phyloP scores from a whole-genome alignment of 306 rosid genomes.

The Glycine tomentella region DNA sequence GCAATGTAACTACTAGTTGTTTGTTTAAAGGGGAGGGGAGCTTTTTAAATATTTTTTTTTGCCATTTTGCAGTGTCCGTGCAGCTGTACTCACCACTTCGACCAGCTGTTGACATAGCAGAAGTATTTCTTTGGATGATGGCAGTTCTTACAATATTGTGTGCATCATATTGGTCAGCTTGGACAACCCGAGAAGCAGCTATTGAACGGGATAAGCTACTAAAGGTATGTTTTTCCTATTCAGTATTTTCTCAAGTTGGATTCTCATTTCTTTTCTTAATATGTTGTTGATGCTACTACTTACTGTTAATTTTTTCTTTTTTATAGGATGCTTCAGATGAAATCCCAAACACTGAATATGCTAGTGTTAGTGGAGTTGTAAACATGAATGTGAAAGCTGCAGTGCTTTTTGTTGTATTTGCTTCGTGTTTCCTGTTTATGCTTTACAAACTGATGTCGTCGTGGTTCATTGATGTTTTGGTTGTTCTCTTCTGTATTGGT shows the following conservation, averaged over 20 bases:
- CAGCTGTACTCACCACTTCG: constrained; percentile 88
- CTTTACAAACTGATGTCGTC: constrained; percentile 80
- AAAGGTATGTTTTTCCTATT: constrained; percentile 58
- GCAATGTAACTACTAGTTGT: background rate
- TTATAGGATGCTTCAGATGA: constrained; percentile 79
- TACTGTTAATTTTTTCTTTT: constrained; percentile 35
- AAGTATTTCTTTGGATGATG: constrained; percentile 96
- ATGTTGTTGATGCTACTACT: constrained; percentile 28
- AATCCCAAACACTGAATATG: constrained; percentile 49
- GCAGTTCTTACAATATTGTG: constrained; percentile 90
- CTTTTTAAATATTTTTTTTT: background rate
- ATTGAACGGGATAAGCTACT: constrained; percentile 73
- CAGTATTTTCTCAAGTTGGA: constrained; percentile 21
- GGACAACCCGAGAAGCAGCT: constrained; percentile 82
- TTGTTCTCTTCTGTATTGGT: constrained; percentile 94
- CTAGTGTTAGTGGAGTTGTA: constrained; percentile 62
- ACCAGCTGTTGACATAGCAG: constrained; percentile 88
- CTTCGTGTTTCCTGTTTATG: constrained; percentile 86
- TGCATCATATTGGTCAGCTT: constrained; percentile 98
- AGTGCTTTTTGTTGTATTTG: constrained; percentile 78
- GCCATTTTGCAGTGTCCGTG: constrained; percentile 77
- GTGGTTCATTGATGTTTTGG: constrained; percentile 88
- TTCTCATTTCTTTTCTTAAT: constrained; percentile 23
- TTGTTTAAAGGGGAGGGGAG: background rate
- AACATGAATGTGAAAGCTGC: constrained; percentile 81